These are phyloP conservation scores for Xylogone sp. DNA, from an alignment of 2,329 filamentous ascomycete genomes.

Conservation along the genomic window DNA sequence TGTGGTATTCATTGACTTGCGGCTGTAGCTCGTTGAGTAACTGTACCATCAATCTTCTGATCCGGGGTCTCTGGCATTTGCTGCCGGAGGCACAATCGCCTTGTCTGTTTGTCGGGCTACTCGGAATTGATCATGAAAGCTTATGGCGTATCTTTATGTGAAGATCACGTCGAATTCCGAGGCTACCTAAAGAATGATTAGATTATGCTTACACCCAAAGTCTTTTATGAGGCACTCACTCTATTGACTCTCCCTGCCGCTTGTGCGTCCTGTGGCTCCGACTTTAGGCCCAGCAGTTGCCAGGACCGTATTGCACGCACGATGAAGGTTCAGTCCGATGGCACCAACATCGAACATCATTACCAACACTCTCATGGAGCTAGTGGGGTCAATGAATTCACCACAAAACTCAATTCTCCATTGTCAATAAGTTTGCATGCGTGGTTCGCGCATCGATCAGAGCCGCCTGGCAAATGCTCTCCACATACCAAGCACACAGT, in stretches of 20 bases:
- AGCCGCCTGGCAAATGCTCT: not conserved
- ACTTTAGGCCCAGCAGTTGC: not conserved
- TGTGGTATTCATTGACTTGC: not conserved
- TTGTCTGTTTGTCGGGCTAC: not conserved
- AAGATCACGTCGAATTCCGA: not conserved
- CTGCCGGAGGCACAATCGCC: not conserved
- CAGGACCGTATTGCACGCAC: not conserved
- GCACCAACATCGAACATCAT: not conserved
- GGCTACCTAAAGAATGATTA: not conserved
- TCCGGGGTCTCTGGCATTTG: not conserved
- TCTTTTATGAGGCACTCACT: not conserved
- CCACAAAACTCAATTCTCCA: not conserved
- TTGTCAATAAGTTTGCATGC: not conserved
- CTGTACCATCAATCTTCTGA: not conserved
- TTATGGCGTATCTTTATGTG: not conserved
- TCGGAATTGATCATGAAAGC: not conserved
- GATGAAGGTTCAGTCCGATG: not conserved
- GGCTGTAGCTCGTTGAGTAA: not conserved
- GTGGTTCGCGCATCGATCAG: not conserved
- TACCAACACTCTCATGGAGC: not conserved
- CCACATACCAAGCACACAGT: not conserved
- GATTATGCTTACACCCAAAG: not conserved
- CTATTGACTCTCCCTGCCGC: not conserved
- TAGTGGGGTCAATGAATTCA: not conserved
- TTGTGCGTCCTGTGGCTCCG: not conserved